These are phyloP conservation scores for Calonectria montana DNA, from an alignment of 2,329 filamentous ascomycete species.

Conservation along the genomic window DNA sequence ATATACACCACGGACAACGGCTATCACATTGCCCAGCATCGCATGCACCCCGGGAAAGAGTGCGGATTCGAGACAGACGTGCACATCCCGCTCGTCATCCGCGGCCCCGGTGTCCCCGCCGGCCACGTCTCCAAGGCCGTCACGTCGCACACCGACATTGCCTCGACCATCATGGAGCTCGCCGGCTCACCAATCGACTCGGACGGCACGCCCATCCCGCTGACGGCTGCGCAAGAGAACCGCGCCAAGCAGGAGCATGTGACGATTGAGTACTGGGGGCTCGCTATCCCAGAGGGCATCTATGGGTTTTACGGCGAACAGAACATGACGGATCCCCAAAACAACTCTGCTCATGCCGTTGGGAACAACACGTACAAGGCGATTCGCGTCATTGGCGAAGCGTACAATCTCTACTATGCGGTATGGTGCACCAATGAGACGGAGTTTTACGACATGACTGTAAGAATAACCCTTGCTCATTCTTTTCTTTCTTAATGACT, in stretches of 20 bases:
- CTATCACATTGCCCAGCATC: slow-evolving; percentile 65
- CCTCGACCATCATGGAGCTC: slow-evolving; percentile 61
- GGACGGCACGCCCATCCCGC: slow-evolving; percentile 61
- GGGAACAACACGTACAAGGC: slow-evolving; percentile 65
- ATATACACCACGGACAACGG: slow-evolving; percentile 65
- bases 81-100: slow-evolving; percentile 61
- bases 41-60: slow-evolving; percentile 62
- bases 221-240: slow-evolving; percentile 32
- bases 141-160: slow-evolving; percentile 65
- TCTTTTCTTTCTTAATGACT: too few relatives aligned
- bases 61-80: slow-evolving; percentile 65
- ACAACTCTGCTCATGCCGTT: not conserved
- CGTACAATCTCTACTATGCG: slow-evolving; percentile 65
- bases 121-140: slow-evolving; percentile 51
- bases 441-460: slow-evolving; percentile 64
- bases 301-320: slow-evolving; percentile 8
- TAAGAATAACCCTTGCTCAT: slow-evolving; percentile 38
- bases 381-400: slow-evolving; percentile 56
- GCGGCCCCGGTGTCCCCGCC: slow-evolving; percentile 58
- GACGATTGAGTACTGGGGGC: slow-evolving; percentile 65
- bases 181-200: slow-evolving; percentile 55
- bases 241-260: slow-evolving; percentile 56
- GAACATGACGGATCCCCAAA: not conserved
- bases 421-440: slow-evolving; percentile 64
- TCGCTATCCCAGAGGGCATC: slow-evolving; percentile 44